phyloP scores from a whole-genome alignment of 768 basidiomycete genomes.

The Dioszegia hungarica region DNA sequence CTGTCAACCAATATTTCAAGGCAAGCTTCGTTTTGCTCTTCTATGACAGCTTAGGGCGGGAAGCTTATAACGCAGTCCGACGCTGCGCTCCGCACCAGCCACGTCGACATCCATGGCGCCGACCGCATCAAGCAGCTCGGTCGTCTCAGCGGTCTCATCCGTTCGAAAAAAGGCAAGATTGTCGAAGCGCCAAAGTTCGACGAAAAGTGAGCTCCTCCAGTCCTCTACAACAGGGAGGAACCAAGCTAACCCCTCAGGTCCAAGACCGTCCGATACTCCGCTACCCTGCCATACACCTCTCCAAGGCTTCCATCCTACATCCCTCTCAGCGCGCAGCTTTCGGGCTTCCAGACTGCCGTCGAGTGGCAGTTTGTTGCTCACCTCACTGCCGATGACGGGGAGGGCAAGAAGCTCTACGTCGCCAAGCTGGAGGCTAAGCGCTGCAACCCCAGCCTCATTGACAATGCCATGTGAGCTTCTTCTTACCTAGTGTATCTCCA shows the following conservation, averaged over 20 bases:
- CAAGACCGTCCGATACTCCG: background rate
- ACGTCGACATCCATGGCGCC: conserved; percentile 21
- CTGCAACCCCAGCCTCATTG: conserved; percentile 6
- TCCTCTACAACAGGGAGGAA: background rate
- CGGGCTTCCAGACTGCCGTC: background rate
- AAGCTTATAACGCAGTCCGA: conserved; percentile 8
- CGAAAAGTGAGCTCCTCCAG: conserved; percentile 16
- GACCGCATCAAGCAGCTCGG: conserved; percentile 16
- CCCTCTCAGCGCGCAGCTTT: conserved; percentile 6
- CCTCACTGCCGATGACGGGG: background rate
- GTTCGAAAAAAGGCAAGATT: conserved; percentile 11
- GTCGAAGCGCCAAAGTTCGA: conserved; percentile 21
- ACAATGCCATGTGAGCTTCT: conserved; percentile 22
- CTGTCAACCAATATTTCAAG: conserved; percentile 34
- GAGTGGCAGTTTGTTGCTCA: conserved; percentile 1
- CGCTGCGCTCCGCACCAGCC: conserved; percentile 12
- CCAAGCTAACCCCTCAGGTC: background rate
- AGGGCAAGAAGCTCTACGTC: conserved; percentile 19
- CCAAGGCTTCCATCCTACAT: conserved; percentile 17
- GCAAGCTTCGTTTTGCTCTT: conserved; percentile 5
- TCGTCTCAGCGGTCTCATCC: background rate
- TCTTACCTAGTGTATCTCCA: background rate
- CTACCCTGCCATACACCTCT: conserved; percentile 12
- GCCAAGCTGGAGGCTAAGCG: conserved; percentile 21
- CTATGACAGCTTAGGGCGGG: background rate